Conservation (phyloP, 345 rosid genomes). For the Clausena lansium region DNA sequence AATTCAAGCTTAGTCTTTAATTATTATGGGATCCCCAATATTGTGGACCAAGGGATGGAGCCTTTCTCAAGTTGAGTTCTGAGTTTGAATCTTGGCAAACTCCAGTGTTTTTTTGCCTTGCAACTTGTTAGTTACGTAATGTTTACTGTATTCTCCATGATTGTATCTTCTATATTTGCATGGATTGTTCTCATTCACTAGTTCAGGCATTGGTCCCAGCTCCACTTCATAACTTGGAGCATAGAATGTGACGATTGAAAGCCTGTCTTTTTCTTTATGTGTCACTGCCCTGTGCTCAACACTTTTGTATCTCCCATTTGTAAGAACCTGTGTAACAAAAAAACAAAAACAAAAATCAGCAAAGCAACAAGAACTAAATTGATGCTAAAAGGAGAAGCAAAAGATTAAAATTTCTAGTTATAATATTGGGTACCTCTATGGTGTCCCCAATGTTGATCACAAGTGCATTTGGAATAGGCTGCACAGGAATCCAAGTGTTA, state of each 20-base stretch:
- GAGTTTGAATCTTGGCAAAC: slow-evolving; percentile 62
- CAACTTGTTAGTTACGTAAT: slow-evolving; percentile 77
- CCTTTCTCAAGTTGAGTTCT: slow-evolving; percentile 4
- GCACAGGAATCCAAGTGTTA: slow-evolving; percentile 63
- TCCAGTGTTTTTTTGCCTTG: slow-evolving; percentile 89
- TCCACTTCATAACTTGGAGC: slow-evolving; percentile 91
- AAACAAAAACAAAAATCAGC: not conserved
- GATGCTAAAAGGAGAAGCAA: not conserved
- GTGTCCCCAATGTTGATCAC: slow-evolving; percentile 96
- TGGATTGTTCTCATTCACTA: slow-evolving; percentile 75
- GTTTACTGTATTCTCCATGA: slow-evolving; percentile 90
- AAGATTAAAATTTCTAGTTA: not conserved
- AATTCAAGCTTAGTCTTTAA: not conserved
- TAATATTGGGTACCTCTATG: slow-evolving; percentile 45
- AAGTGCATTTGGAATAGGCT: slow-evolving; percentile 60
- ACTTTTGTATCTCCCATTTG: slow-evolving; percentile 93
- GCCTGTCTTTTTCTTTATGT: slow-evolving; percentile 64
- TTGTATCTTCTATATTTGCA: slow-evolving; percentile 79
- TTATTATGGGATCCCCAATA: not conserved
- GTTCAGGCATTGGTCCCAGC: slow-evolving; percentile 70
- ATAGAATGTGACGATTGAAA: slow-evolving; percentile 91
- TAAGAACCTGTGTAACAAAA: slow-evolving; percentile 53
- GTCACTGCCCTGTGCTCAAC: slow-evolving; percentile 96
- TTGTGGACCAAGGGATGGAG: slow-evolving; percentile 5
- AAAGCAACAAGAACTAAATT: not conserved